A percentile compares a stretch with the other conserved stretches of the same genome.
Conservation (phyloP, 208 protist species). For the Leishmania aethiopica region DNA sequence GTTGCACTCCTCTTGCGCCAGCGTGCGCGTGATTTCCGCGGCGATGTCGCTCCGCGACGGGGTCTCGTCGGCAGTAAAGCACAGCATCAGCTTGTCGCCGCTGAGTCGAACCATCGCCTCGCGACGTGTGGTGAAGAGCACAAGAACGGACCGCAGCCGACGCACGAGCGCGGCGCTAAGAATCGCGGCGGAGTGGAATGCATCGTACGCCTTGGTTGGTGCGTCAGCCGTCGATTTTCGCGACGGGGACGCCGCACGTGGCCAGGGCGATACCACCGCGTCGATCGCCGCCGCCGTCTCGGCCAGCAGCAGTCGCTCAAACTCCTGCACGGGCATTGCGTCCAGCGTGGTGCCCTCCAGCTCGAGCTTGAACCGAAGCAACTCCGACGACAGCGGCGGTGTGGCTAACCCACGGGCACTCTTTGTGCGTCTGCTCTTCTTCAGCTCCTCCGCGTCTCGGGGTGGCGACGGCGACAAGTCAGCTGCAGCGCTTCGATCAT, state of each 20-base stretch:
- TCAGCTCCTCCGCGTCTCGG: constrained; percentile 4
- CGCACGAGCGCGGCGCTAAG: constrained; percentile 47
- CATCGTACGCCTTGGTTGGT: constrained; percentile 12
- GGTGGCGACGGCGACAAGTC: not conserved
- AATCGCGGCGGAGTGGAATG: constrained; percentile 61
- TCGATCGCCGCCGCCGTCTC: constrained; percentile 42
- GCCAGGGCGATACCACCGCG: constrained; percentile 18
- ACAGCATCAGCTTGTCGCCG: constrained; percentile 75
- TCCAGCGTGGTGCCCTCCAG: constrained; percentile 58
- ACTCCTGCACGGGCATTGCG: constrained; percentile 40
- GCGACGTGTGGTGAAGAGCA: constrained; percentile 69
- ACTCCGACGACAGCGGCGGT: not conserved
- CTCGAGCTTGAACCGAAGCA: constrained; percentile 70
- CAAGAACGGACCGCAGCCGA: constrained; percentile 49
- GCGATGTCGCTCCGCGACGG: constrained; percentile 58
- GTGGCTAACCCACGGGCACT: not conserved
- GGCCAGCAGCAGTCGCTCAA: constrained; percentile 52
- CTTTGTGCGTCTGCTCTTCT: constrained; percentile 1
- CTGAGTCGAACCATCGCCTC: constrained; percentile 46
- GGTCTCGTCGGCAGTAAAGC: constrained; percentile 42
- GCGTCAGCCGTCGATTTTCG: not conserved
- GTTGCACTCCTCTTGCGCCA: constrained; percentile 49
- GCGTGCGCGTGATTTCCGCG: constrained; percentile 37
- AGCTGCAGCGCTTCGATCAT: not conserved
- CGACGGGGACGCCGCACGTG: not conserved